Evolutionary conservation across 2,329 filamentous ascomycete species (phyloP).

Genomic region (Clonostachys byssicola): DNA sequence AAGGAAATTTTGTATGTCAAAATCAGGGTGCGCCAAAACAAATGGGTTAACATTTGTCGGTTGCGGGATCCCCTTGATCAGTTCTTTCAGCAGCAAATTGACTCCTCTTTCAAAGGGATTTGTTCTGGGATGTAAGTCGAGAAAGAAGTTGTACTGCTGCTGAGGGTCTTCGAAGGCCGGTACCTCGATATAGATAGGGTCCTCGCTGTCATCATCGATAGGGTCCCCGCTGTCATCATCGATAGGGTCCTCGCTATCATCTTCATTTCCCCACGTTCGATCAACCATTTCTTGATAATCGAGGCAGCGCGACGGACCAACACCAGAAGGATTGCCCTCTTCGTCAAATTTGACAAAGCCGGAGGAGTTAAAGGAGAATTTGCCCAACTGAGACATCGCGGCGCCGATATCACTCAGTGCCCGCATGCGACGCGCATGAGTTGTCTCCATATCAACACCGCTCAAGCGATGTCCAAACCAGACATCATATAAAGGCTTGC

Average conservation of each 20-base stretch:
- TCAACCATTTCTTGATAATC: constrained; percentile 8
- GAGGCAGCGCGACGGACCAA: background rate
- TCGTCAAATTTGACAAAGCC: background rate
- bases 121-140: background rate
- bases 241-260: no score
- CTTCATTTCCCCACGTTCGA: constrained; percentile 4
- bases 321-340: background rate
- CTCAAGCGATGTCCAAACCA: constrained; percentile 15
- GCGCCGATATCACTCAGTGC: constrained; percentile 8
- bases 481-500: constrained; percentile 13
- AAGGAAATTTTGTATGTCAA: constrained; percentile 21
- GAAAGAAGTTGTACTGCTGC: background rate
- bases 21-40: constrained; percentile 18
- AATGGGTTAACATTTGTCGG: constrained; percentile 4
- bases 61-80: constrained; percentile 11
- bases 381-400: constrained; percentile 12
- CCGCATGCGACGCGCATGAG: background rate
- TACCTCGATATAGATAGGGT: constrained; percentile 7
- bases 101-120: background rate
- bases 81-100: constrained; percentile 3
- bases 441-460: constrained; percentile 4
- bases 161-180: constrained; percentile 3
- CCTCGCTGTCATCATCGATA: constrained; percentile 6
- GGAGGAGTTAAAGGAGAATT: constrained; percentile 5
- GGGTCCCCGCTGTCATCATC: constrained; percentile 4